A percentile compares a stretch with the other conserved stretches of the same genome.
phyloP scores from a whole-genome alignment of 2,329 filamentous ascomycete genomes.

The Massarina eburnea region DNA sequence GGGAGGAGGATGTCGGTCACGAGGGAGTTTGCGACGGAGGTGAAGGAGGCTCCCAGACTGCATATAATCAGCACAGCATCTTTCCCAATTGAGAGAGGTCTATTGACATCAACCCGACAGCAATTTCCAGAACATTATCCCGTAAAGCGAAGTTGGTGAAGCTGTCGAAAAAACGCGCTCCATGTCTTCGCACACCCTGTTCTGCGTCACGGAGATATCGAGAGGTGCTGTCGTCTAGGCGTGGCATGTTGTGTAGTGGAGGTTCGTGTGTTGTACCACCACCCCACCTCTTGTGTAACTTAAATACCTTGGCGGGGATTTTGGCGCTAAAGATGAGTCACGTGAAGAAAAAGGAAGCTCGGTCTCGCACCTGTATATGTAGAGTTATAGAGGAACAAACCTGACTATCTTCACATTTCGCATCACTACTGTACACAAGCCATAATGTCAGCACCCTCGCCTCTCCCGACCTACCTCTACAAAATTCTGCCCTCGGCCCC shows the following conservation, averaged over 20 bases:
- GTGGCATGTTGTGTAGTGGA: constrained; percentile 22
- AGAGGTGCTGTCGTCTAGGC: constrained; percentile 33
- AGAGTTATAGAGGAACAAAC: too few relatives aligned
- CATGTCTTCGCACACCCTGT: constrained; percentile 45
- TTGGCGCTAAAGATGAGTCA: too few relatives aligned
- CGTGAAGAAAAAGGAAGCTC: too few relatives aligned
- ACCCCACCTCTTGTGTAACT: too few relatives aligned
- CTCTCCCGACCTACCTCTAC: constrained; percentile 51
- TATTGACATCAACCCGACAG: constrained; percentile 69
- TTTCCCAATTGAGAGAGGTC: neutral
- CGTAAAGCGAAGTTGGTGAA: constrained; percentile 74
- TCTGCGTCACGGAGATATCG: constrained; percentile 53
- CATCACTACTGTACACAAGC: too few relatives aligned
- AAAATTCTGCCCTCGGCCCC: constrained; percentile 61
- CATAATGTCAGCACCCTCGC: constrained; percentile 35
- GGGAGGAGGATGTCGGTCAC: constrained; percentile 72
- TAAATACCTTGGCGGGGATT: too few relatives aligned
- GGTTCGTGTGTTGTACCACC: too few relatives aligned
- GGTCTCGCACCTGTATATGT: too few relatives aligned
- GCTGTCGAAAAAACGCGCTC: constrained; percentile 59
- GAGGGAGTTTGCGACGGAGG: constrained; percentile 70
- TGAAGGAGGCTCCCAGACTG: constrained; percentile 71
- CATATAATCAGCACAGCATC: neutral
- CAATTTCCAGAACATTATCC: constrained; percentile 75
- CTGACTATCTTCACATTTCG: too few relatives aligned